phyloP scores from a whole-genome alignment of 331 rosid genomes.

The Dryas integrifolia region DNA sequence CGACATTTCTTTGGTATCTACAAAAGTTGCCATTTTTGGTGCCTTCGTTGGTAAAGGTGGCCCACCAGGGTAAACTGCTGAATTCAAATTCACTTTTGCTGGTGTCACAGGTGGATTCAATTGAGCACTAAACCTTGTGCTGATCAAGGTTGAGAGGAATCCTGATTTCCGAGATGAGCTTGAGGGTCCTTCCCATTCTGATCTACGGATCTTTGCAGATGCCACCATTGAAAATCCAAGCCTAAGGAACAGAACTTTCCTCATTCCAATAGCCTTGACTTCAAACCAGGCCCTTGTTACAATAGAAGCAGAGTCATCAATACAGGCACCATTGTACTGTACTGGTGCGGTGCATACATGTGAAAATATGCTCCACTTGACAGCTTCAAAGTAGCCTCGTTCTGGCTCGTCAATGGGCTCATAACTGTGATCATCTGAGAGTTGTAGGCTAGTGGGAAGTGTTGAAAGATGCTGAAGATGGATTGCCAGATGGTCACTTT shows the following conservation, averaged over 20 bases:
- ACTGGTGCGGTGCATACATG: constrained; percentile 84
- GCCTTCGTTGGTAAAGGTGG: constrained; percentile 71
- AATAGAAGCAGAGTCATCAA: constrained; percentile 56
- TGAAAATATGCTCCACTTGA: constrained; percentile 77
- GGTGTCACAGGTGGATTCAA: constrained; percentile 41
- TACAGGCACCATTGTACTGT: constrained; percentile 44
- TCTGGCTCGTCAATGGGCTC: constrained; percentile 50
- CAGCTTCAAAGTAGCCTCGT: constrained; percentile 59
- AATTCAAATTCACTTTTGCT: constrained; percentile 63
- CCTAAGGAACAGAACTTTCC: constrained; percentile 74
- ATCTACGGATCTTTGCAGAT: constrained; percentile 59
- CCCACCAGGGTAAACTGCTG: constrained; percentile 65
- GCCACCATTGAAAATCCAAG: constrained; percentile 74
- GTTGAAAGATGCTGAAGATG: constrained; percentile 89
- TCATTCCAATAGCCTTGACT: constrained; percentile 60
- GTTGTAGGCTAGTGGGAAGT: constrained; percentile 54
- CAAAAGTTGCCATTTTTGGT: constrained; percentile 61
- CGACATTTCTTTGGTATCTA: constrained; percentile 70
- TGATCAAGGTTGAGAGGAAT: constrained; percentile 62
- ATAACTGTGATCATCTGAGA: constrained; percentile 51
- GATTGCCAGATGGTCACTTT: constrained; percentile 61
- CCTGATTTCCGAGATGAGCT: constrained; percentile 64
- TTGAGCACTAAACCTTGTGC: constrained; percentile 65
- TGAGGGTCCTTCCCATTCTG: constrained; percentile 85
- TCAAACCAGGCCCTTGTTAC: constrained; percentile 87